Conservation (phyloP, 2,329 filamentous ascomycete species). For the Ophiostoma tasmaniense region DNA sequence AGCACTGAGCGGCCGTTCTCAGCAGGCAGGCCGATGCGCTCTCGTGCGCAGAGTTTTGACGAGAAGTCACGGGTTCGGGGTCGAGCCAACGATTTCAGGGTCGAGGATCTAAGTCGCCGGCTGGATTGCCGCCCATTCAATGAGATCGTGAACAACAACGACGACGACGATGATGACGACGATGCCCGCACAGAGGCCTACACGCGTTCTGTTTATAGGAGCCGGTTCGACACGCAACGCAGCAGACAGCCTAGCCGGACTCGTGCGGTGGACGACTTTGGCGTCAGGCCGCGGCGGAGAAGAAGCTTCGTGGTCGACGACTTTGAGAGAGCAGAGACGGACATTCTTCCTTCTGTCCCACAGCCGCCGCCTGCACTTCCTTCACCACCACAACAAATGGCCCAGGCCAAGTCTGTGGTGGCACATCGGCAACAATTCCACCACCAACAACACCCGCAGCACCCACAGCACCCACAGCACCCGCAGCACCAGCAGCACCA, state of each 20-base stretch:
- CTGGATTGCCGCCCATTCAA: conserved; percentile 32
- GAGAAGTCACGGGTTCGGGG: conserved; percentile 40
- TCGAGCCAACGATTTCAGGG: conserved; percentile 21
- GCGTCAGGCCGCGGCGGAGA: conserved; percentile 22
- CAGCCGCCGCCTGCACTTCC: conserved; percentile 23
- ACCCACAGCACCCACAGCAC: not conserved
- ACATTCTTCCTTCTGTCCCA: conserved; percentile 30
- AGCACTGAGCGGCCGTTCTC: conserved; percentile 17
- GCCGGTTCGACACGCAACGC: conserved; percentile 23
- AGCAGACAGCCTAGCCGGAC: conserved; percentile 30
- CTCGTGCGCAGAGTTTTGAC: conserved; percentile 34
- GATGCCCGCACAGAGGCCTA: conserved; percentile 1
- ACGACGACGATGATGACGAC: conserved; percentile 27
- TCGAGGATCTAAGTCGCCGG: conserved; percentile 31
- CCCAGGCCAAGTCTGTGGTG: not conserved
- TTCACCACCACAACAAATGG: conserved; percentile 20
- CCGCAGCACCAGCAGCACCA: not conserved
- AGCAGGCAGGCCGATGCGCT: conserved; percentile 18
- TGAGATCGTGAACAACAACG: conserved; percentile 25
- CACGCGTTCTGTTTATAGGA: not conserved
- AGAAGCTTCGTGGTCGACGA: conserved; percentile 52
- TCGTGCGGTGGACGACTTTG: conserved; percentile 23
- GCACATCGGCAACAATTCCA: not conserved
- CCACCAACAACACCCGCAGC: conserved; percentile 8
- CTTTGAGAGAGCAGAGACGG: conserved; percentile 36